phyloP scores from a whole-genome alignment of 2,329 filamentous ascomycete species.

The Bipolaris zeicola region DNA sequence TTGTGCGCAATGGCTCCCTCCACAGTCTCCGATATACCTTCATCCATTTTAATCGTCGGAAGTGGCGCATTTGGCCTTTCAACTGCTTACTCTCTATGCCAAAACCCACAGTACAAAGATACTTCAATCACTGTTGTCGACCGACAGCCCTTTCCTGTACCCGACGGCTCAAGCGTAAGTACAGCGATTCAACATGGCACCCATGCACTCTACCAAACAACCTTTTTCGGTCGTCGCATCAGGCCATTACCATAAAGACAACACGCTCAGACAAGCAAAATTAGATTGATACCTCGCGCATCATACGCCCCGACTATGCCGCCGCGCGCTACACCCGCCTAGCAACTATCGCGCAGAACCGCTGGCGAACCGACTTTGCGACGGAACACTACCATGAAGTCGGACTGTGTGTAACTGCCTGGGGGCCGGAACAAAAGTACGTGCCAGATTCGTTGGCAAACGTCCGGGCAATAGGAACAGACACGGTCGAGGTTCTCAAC shows the following conservation, averaged over 20 bases:
- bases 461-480: slow-evolving; percentile 40
- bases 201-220: not conserved
- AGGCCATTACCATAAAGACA: not conserved
- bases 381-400: slow-evolving; percentile 72
- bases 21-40: slow-evolving; percentile 37
- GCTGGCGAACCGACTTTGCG: slow-evolving; percentile 70
- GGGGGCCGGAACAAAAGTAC: slow-evolving; percentile 53
- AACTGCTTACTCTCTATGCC: slow-evolving; percentile 72
- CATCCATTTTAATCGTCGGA: slow-evolving; percentile 56
- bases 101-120: slow-evolving; percentile 59
- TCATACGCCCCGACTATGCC: slow-evolving; percentile 78
- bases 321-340: slow-evolving; percentile 77
- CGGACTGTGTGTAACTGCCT: slow-evolving; percentile 69
- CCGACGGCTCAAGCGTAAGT: slow-evolving; percentile 61
- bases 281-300: slow-evolving; percentile 64
- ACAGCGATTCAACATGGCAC: not conserved
- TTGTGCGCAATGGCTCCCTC: slow-evolving; percentile 30
- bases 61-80: slow-evolving; percentile 64
- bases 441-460: slow-evolving; percentile 46
- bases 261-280: slow-evolving; percentile 4
- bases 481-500: slow-evolving; percentile 50
- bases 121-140: slow-evolving; percentile 64
- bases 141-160: slow-evolving; percentile 62
- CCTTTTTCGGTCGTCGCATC: not conserved
- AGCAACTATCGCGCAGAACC: slow-evolving; percentile 69